Evolutionary conservation across 495 filamentous ascomycete genomes (phyloP), one percentile per base, ranked within the genome.

Genomic region (Penicillium alfredii): DNA sequence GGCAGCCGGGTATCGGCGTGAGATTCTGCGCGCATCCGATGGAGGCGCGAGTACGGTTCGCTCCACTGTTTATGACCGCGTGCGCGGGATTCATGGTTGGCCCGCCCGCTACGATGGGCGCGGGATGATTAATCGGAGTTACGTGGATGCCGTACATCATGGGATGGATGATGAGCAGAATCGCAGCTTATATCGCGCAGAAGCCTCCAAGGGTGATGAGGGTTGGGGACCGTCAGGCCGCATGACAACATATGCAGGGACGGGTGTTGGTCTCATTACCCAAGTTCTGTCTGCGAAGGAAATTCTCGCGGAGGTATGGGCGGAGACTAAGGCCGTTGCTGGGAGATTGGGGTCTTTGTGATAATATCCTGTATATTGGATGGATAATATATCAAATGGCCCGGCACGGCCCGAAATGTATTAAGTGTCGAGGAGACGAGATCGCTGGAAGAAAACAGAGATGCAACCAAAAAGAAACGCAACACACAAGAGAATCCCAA

Each of bases 51-150:
- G 28, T 15, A 88, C 82, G 0, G 66, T 71, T 1, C 64, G 82
- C 34, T 83, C 81, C 3, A 71, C 66, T 4, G 56, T 88, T 4
- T 90, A 82, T 45, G 84, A 88, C 60, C 57, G 58, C 2, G 48
- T 87, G 7, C 56, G 82, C 12, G 82, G 80, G 0, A 81, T 76
- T 0, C 68, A 58, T 8, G 68, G 66, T 6, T 88, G 84, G 84
- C 81, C 82, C 0, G 51, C 56, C 23, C 42, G 54, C 6, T 85
- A 80, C 53, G 69, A 76, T 46, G 81, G 72, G 3, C 61, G 84
- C 4, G 73, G 69, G 3, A 53, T 86, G 3, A 53, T 76, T 13
- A 87, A 86, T 49, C 42, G 63, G 36, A 83, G 73, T 40, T 81
- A 68, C 51, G 42, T 36, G 19, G 82, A 86, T 44, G 49, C 70